Base-by-base conservation (phyloP, 129 eudicot species). In the Chrysanthemum makinoi region DNA sequence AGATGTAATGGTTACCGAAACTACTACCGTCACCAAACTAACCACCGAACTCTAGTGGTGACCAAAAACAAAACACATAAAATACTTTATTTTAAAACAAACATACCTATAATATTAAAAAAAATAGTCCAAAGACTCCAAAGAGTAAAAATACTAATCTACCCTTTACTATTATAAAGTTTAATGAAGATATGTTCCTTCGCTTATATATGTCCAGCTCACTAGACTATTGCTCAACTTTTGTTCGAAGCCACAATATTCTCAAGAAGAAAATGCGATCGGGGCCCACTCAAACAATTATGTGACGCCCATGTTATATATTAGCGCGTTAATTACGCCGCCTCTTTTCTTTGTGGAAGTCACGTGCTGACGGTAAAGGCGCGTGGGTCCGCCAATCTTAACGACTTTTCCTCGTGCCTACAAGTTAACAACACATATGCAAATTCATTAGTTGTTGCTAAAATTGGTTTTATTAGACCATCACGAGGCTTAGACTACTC, bases 311-410 rank as follows among this genome's bases (percentile, higher is more conserved):
- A 35, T 35, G 44, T 35, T 10, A 16, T 19, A 17, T 4, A 47
- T 69, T 17, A 33, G 52, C 64, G 73, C 74, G 74, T 69, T 69
- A 69, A 69, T 69, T 50, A 28, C 74, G 74, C 64, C 74, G 74
- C 63, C 74, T 69, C 18, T 43, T 33, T 69, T 17, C 28, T n/a
- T 9, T 13, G 2, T 7, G 48, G 53, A 69, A 16, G 16, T 51
- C 73, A 69, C 74, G 64, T 30, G 64, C 74, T 53, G 19, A 69
- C 12, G 69, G 16, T 1, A 30, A 53, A 69, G 18, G 33, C 63
- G 53, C 63, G 64, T 54, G 43, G 74, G 52, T 69, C 74, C 62
- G 22, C 51, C 63, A 28, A 52, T 53, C 28, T 30, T 53, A 54
- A 53, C 28, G 48, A 39, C 52, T 69, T 47, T 66, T 66, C 57